Percentiles rank a stretch among this genome's conserved stretches.
Evolutionary conservation across 192 early-diverging fungal genomes (phyloP).

Genomic region (Anaeromyces robustus): DNA sequence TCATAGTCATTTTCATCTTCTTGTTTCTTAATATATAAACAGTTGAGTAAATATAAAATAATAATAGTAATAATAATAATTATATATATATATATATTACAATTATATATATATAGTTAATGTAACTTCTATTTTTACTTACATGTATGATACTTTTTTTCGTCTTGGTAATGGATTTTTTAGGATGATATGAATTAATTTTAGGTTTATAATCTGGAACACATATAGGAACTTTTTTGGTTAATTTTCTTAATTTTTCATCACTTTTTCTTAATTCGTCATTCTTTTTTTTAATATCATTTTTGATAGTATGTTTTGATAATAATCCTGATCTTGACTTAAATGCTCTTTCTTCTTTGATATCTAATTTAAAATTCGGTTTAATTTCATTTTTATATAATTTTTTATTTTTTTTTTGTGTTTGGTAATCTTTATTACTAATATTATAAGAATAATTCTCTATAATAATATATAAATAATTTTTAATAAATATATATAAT

Average conservation of each 20-base stretch:
- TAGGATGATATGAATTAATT: background rate
- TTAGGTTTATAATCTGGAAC: background rate
- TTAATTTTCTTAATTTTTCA: background rate
- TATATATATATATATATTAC: no score
- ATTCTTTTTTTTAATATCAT: background rate
- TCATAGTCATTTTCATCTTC: background rate
- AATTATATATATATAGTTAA: no score
- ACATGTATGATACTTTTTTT: no score
- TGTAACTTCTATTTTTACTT: no score
- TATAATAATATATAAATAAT: background rate
- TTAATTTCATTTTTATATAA: background rate
- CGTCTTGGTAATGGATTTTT: no score
- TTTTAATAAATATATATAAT: no score
- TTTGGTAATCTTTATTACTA: background rate
- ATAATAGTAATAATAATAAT: no score
- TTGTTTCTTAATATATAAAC: no score
- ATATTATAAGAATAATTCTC: no score
- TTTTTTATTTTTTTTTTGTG: background rate
- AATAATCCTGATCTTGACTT: background rate
- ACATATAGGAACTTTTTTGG: background rate
- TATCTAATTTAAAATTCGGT: background rate
- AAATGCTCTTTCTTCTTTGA: background rate
- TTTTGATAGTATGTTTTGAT: background rate
- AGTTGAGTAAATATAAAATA: no score
- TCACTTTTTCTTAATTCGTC: background rate